A percentile compares a stretch with the other conserved stretches of the same genome.
These are phyloP conservation scores for Gyromitra esculenta DNA, from an alignment of 2,329 filamentous ascomycete genomes.

Conservation along the genomic window DNA sequence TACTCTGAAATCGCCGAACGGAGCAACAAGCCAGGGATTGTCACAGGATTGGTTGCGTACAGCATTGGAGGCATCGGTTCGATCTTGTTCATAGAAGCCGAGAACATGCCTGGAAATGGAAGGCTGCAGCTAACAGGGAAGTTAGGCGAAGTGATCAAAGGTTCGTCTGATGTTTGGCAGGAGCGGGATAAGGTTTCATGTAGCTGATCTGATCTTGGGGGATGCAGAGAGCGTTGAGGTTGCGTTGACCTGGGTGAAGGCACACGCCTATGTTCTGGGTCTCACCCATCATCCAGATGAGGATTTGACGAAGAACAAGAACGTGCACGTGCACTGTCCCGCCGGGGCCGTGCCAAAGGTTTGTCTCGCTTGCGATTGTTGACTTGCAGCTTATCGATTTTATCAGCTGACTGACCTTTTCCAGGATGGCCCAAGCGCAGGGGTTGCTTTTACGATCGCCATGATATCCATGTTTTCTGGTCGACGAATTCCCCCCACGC, in stretches of 20 bases:
- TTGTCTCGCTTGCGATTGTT: constrained; percentile 59
- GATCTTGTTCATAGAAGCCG: constrained; percentile 97
- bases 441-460: constrained; percentile 91
- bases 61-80: constrained; percentile 90
- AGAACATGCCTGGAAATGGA: constrained; percentile 90
- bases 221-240: constrained; percentile 85
- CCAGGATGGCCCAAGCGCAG: constrained; percentile 71
- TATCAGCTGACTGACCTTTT: constrained; percentile 60
- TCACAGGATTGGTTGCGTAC: constrained; percentile 96
- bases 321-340: constrained; percentile 95
- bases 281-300: constrained; percentile 81
- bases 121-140: constrained; percentile 95
- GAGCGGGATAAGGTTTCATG: constrained; percentile 33
- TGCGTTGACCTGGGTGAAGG: constrained; percentile 95
- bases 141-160: constrained; percentile 91
- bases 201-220: constrained; percentile 13
- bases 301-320: constrained; percentile 95
- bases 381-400: constrained; percentile 58
- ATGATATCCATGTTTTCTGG: constrained; percentile 89
- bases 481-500: constrained; percentile 84
- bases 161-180: constrained; percentile 52
- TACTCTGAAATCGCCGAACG: constrained; percentile 96
- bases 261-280: constrained; percentile 89
- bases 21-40: constrained; percentile 83
- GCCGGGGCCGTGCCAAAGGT: constrained; percentile 96